Conservation (phyloP, 768 basidiomycete genomes). For the Trametopsis cervina region DNA sequence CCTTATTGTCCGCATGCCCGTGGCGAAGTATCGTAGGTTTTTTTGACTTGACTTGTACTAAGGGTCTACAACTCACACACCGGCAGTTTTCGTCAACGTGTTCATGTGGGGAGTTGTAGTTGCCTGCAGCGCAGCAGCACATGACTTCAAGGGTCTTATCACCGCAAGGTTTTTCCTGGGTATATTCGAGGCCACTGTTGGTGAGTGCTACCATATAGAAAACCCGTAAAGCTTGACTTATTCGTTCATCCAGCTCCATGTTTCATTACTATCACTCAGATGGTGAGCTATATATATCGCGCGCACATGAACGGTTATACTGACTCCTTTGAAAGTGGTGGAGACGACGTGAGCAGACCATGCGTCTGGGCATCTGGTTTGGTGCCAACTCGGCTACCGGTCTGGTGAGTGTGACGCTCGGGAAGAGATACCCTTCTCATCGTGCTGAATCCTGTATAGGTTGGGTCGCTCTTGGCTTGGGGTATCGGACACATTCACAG, state of each 20-base stretch:
- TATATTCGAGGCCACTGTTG: slow-evolving; percentile 41
- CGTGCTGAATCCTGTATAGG: no score
- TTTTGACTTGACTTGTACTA: background rate
- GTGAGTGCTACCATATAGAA: slow-evolving; percentile 18
- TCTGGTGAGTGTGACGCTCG: slow-evolving; percentile 30
- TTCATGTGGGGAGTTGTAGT: slow-evolving; percentile 37
- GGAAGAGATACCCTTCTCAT: no score
- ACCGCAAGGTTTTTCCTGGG: slow-evolving; percentile 38
- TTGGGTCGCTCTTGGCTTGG: slow-evolving; percentile 38
- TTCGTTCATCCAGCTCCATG: slow-evolving; percentile 30
- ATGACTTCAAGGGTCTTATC: slow-evolving; percentile 33
- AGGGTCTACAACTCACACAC: background rate
- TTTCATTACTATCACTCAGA: slow-evolving; percentile 43
- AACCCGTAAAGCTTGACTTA: no score
- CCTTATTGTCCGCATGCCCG: slow-evolving; percentile 32
- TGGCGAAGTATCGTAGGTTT: slow-evolving; percentile 32
- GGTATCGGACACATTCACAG: slow-evolving; percentile 34
- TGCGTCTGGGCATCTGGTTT: slow-evolving; percentile 36
- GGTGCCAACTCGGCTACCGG: slow-evolving; percentile 36
- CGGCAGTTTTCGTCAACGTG: slow-evolving; percentile 24
- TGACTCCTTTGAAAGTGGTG: slow-evolving; percentile 28
- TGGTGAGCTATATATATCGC: slow-evolving; percentile 16
- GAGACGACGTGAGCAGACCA: slow-evolving; percentile 40
- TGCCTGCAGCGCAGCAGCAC: slow-evolving; percentile 32
- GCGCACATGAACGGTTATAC: background rate